Evolutionary conservation across 805 yeast species (phyloP).

Genomic region (Starmerella sp.): DNA sequence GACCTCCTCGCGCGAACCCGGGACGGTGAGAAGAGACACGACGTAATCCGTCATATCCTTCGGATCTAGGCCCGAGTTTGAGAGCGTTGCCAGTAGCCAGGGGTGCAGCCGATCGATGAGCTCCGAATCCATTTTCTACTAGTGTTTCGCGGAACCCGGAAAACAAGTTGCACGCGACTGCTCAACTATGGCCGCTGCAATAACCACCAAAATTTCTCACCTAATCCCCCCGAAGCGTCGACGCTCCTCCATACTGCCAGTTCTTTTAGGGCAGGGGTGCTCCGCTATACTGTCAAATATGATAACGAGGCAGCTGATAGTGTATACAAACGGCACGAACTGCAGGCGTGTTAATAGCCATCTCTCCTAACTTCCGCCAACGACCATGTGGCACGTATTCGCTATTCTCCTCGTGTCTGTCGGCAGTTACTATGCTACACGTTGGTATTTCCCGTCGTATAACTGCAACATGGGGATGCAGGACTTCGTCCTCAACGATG

Average conservation of each 20-base stretch:
- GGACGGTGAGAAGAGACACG: constrained; percentile 34
- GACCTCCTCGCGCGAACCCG: constrained; percentile 30
- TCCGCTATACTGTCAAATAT: not conserved
- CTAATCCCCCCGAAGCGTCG: not conserved
- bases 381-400: not conserved
- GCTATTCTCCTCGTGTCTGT: not conserved
- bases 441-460: not conserved
- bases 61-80: constrained; percentile 12
- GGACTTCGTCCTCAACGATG: constrained; percentile 14
- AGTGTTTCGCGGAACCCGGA: not conserved
- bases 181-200: not conserved
- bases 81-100: constrained; percentile 16
- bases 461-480: constrained; percentile 14
- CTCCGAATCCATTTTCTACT: constrained; percentile 2
- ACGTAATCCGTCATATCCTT: constrained; percentile 37
- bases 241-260: not conserved
- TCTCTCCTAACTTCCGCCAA: not conserved
- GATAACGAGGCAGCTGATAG: not conserved
- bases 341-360: not conserved
- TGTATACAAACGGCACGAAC: not conserved
- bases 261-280: not conserved
- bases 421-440: constrained; percentile 8
- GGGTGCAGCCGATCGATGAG: constrained; percentile 15
- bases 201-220: not conserved
- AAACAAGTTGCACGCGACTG: not conserved